Base-by-base conservation (phyloP, 179 eudicot species). In the Camellia oleifera region DNA sequence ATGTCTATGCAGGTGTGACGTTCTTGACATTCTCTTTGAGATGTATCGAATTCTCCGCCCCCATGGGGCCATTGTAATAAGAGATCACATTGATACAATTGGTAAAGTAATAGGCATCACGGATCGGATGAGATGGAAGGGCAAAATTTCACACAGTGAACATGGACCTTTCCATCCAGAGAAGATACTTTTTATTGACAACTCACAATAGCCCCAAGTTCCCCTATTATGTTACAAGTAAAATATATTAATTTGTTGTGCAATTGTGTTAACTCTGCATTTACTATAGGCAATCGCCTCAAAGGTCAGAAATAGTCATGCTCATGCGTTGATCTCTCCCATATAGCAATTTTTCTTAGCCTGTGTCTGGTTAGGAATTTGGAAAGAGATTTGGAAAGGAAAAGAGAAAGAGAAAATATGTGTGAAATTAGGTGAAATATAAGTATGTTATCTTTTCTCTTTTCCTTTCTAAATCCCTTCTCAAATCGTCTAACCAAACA, bases 41-140 rank as follows among this genome's bases (percentile, higher is more conserved):
- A 89, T 90, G 88, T 89, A 90, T 83, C 81, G 92, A 20, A 89
- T 90, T 71, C 83, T 90, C 17, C 93, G 93, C 4, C 92, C 93
- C 3, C 87, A 89, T 83, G 93, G 93, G n/a, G 84, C 87, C 40
- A 85, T 90, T 58, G 79, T 89, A 82, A 74, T 90, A 56, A 84
- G 93, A 84, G 93, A 90, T 44, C 92, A 90, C 62, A 90, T 89
- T 57, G 92, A 90, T 69, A 84, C 77, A 14, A 84, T 90, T 48
- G 83, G 78, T 77, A 87, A 84, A 81, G 82, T 90, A 48, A 84
- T 84, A 83, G 78, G 84, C 48, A 78, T 85, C 0, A 91, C 86
- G 17, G 86, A 87, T 1, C 86, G 88, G 20, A 87, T 90, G 89
- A 82, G 92, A 74, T 90, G 92, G 92, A 86, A 86, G 46, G 76